phyloP scores from a whole-genome alignment of 768 basidiomycete genomes.

The Naganishia onofrii region DNA sequence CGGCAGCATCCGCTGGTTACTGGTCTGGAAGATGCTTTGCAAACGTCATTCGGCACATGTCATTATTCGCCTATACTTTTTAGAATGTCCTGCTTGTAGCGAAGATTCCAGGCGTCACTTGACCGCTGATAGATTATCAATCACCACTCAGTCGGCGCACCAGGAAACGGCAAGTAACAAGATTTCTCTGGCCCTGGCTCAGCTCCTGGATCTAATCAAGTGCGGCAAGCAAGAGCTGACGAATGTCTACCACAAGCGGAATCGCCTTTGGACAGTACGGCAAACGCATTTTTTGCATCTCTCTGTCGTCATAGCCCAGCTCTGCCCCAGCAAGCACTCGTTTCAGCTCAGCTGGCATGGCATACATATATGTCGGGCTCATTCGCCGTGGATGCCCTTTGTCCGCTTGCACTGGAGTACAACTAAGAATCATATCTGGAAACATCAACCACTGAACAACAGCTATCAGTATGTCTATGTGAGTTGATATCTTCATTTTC shows the following conservation, averaged over 20 bases:
- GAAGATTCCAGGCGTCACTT: neutral
- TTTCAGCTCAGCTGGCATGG: neutral
- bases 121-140: neutral
- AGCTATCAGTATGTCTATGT: neutral
- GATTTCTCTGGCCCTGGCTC: no score
- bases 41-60: constrained; percentile 9
- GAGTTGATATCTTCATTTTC: neutral
- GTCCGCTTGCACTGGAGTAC: neutral
- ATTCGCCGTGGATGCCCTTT: neutral
- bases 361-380: neutral
- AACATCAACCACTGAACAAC: neutral
- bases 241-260: neutral
- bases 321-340: neutral
- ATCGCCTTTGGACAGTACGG: neutral
- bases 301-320: neutral
- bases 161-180: no score
- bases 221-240: neutral
- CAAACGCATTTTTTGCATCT: neutral
- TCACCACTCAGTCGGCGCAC: neutral
- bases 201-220: neutral
- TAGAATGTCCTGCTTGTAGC: no score
- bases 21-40: neutral
- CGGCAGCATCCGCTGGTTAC: neutral
- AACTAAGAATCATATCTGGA: neutral
- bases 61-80: neutral